A percentile compares a stretch with the other conserved stretches of the same genome.
Evolutionary conservation across 345 rosid genomes (phyloP).

Genomic region (Eucalyptus melliodora): DNA sequence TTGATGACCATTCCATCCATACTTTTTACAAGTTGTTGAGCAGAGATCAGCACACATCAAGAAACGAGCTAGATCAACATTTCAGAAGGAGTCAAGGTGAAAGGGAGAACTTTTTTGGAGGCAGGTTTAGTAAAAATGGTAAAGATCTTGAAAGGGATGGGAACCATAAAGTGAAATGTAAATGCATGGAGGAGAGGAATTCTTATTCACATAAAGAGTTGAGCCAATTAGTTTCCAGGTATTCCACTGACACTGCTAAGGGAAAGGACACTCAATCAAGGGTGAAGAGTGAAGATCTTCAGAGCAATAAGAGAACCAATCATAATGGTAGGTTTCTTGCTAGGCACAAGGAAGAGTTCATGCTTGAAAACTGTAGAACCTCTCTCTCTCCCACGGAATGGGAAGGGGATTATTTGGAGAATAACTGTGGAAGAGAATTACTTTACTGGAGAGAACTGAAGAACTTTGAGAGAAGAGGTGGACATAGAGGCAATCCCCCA

Average conservation of each 20-base stretch:
- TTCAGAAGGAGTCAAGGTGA: slow-evolving; percentile 6
- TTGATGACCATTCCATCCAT: neutral
- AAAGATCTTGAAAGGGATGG: slow-evolving; percentile 8
- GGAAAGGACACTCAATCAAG: slow-evolving; percentile 7
- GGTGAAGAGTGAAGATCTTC: slow-evolving; percentile 7
- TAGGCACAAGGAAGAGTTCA: slow-evolving; percentile 2
- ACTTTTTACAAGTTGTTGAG: neutral
- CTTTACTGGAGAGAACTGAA: slow-evolving; percentile 13
- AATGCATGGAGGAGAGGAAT: slow-evolving; percentile 1
- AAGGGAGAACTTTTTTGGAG: slow-evolving; percentile 4
- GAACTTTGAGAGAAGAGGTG: slow-evolving; percentile 13
- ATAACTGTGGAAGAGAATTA: slow-evolving; percentile 3
- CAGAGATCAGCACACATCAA: slow-evolving; percentile 2
- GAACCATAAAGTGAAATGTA: neutral
- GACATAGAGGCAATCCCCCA: slow-evolving; percentile 5
- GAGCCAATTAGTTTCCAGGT: slow-evolving; percentile 7
- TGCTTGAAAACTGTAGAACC: slow-evolving; percentile 5
- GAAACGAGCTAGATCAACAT: slow-evolving; percentile 11
- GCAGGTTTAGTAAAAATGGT: slow-evolving; percentile 1
- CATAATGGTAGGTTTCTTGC: slow-evolving; percentile 4
- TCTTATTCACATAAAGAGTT: slow-evolving; percentile 7
- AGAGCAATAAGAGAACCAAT: slow-evolving; percentile 7
- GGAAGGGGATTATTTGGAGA: slow-evolving; percentile 11
- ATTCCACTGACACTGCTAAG: neutral
- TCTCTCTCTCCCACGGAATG: slow-evolving; percentile 4